Percentiles rank a stretch among this genome's conserved stretches.
Evolutionary conservation across 352 stramenopile genomes (phyloP).

Genomic region (Pythium utonaiense): DNA sequence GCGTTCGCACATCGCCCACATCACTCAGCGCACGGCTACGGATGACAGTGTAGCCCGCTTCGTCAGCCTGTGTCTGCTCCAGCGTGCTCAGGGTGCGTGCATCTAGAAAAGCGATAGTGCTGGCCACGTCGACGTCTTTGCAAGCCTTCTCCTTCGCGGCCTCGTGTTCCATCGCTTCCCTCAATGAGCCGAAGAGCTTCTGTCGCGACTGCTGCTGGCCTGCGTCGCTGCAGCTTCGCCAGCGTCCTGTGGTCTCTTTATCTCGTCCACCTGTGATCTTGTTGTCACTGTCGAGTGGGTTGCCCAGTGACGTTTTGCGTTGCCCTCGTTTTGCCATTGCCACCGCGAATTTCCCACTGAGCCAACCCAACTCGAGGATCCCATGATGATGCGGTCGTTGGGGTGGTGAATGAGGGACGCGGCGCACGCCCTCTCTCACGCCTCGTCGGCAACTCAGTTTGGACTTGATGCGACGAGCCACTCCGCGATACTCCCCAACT

Average conservation of each 20-base stretch:
- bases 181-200: slow-evolving; percentile 19
- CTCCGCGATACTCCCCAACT: slow-evolving; percentile 1
- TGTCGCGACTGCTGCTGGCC: neutral
- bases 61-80: slow-evolving; percentile 20
- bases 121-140: neutral
- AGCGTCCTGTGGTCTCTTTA: neutral
- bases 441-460: neutral
- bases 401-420: neutral
- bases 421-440: neutral
- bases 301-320: slow-evolving; percentile 38
- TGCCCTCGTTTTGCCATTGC: slow-evolving; percentile 14
- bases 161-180: slow-evolving; percentile 28
- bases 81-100: slow-evolving; percentile 14
- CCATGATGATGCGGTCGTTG: neutral
- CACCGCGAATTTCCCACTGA: neutral
- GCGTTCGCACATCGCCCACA: neutral
- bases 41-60: slow-evolving; percentile 29
- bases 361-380: neutral
- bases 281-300: slow-evolving; percentile 21
- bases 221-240: slow-evolving; percentile 19
- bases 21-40: slow-evolving; percentile 18
- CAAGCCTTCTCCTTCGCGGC: slow-evolving; percentile 9
- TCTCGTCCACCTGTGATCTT: neutral
- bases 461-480: slow-evolving; percentile 1
- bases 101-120: neutral